Percentiles rank a stretch among this genome's conserved stretches.
Evolutionary conservation across 129 eudicot genomes (phyloP).

Genomic region (Artemisia tridentata): DNA sequence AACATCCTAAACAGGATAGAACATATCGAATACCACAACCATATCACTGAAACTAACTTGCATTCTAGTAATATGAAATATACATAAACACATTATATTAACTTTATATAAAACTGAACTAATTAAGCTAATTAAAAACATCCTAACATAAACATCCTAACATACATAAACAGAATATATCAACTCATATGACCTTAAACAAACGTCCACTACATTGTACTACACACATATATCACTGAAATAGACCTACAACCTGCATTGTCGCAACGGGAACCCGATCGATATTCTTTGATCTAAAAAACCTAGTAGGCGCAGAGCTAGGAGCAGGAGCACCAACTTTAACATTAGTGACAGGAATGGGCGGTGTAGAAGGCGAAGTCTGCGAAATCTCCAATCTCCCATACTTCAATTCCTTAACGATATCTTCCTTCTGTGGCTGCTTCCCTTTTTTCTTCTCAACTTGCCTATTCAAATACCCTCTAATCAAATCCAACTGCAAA

Average conservation of each 20-base stretch:
- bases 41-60: too few relatives aligned
- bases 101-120: slow-evolving; percentile 4
- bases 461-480: slow-evolving; percentile 64
- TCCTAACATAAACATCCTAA: neutral
- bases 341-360: slow-evolving; percentile 41
- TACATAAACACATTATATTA: neutral
- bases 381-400: slow-evolving; percentile 72
- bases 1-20: too few relatives aligned
- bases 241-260: slow-evolving; percentile 56
- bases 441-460: slow-evolving; percentile 69
- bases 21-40: too few relatives aligned
- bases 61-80: too few relatives aligned
- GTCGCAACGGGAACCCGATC: slow-evolving; percentile 64
- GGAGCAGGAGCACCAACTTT: slow-evolving; percentile 56
- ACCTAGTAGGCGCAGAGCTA: slow-evolving; percentile 35
- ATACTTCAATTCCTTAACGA: slow-evolving; percentile 59
- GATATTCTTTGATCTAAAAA: slow-evolving; percentile 78
- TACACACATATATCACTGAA: too few relatives aligned
- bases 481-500: slow-evolving; percentile 72
- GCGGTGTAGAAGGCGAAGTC: slow-evolving; percentile 29
- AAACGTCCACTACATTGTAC: too few relatives aligned
- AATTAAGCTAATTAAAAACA: neutral
- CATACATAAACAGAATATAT: neutral
- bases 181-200: neutral
- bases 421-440: slow-evolving; percentile 36